A percentile compares a stretch with the other conserved stretches of the same genome.
These are phyloP conservation scores for Anthostomella pinea DNA, from an alignment of 2,329 filamentous ascomycete genomes.

Conservation along the genomic window DNA sequence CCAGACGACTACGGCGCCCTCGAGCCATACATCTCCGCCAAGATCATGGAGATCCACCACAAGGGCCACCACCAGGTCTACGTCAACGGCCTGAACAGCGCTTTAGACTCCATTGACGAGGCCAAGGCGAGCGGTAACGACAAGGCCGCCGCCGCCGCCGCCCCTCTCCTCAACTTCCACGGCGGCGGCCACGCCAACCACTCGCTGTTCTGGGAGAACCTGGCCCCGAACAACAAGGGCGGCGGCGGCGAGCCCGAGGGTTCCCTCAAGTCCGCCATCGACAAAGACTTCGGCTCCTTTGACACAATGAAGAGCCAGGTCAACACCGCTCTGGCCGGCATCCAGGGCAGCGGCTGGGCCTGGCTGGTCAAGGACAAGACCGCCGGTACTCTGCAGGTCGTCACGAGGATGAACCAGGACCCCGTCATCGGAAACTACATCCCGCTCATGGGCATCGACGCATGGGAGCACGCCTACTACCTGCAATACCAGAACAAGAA, in stretches of 20 bases:
- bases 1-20: conserved; percentile 95
- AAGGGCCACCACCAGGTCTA: conserved; percentile 82
- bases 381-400: conserved; percentile 52
- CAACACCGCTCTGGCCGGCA: conserved; percentile 50
- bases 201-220: conserved; percentile 67
- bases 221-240: conserved; percentile 43
- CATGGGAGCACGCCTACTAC: conserved; percentile 63
- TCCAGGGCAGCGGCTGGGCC: conserved; percentile 67
- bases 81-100: conserved; percentile 72
- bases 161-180: conserved; percentile 59
- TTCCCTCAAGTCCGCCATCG: conserved; percentile 46
- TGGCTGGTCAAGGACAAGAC: conserved; percentile 58
- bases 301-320: conserved; percentile 52
- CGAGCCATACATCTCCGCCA: conserved; percentile 72
- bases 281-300: conserved; percentile 54
- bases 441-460: conserved; percentile 61
- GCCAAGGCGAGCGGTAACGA: conserved; percentile 50
- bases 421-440: conserved; percentile 46
- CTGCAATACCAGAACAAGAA: conserved; percentile 75
- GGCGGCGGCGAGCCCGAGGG: conserved; percentile 50
- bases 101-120: conserved; percentile 63
- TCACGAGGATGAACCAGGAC: conserved; percentile 65
- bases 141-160: conserved; percentile 28
- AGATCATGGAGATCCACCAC: conserved; percentile 86
- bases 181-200: conserved; percentile 67